A percentile compares a stretch with the other conserved stretches of the same genome.
Conservation (phyloP, 2,329 filamentous ascomycete genomes). For the Calonectria naviculata region DNA sequence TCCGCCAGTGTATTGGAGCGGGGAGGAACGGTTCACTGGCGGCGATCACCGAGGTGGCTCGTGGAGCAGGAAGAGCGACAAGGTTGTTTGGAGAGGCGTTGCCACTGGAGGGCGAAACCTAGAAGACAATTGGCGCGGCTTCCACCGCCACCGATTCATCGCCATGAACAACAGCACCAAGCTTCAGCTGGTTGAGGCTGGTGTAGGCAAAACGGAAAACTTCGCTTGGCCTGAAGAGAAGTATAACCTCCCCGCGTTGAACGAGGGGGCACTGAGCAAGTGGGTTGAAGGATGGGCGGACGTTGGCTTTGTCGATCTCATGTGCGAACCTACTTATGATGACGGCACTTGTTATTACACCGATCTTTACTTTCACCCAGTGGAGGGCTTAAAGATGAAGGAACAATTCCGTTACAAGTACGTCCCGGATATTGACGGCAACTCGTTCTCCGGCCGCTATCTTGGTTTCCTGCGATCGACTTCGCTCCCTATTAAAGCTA, state of each 20-base stretch:
- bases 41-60: constrained; percentile 61
- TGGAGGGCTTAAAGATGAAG: constrained; percentile 54
- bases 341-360: constrained; percentile 60
- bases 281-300: constrained; percentile 64
- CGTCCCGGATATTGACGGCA: constrained; percentile 82
- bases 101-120: constrained; percentile 72
- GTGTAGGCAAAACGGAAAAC: constrained; percentile 57
- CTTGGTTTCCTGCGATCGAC: constrained; percentile 76
- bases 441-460: constrained; percentile 76
- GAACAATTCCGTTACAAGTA: constrained; percentile 74
- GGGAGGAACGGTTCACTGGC: constrained; percentile 71
- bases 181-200: constrained; percentile 60
- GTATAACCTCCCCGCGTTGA: constrained; percentile 60
- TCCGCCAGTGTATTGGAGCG: constrained; percentile 75
- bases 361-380: constrained; percentile 55
- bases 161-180: constrained; percentile 77
- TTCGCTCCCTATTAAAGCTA: constrained; percentile 80
- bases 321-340: constrained; percentile 55
- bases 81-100: constrained; percentile 73
- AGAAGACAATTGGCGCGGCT: constrained; percentile 74
- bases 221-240: constrained; percentile 62
- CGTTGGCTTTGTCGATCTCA: constrained; percentile 65
- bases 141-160: constrained; percentile 81
- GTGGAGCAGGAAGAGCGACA: constrained; percentile 67
- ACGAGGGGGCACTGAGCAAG: constrained; percentile 55